Base-by-base conservation (phyloP, 1,139 yeast species). In the Kurtzmaniella quercitrusa region DNA sequence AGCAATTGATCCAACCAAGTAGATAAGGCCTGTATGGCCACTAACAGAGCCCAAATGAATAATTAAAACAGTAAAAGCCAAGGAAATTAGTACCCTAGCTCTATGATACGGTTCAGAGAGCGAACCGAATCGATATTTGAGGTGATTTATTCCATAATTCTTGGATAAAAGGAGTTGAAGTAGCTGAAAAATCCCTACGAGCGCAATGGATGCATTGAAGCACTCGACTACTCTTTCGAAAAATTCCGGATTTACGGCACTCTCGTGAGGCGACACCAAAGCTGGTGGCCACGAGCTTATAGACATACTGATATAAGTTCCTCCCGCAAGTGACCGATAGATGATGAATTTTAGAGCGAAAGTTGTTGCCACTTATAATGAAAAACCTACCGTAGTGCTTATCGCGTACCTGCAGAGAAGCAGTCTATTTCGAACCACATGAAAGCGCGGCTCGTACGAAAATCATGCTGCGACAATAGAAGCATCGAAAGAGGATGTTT, bases 101-200 rank as follows among this genome's bases (percentile, higher is more conserved):
- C n/a, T 33, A 23, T 26, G 41, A n/a, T 14, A 15, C 16, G n/a
- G 12, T 3, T 15, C 37, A 3, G 37, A 14, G 9, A 51, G 47
- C 23, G 47, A 41, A 18, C 57, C 58, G 38, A 53, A 55, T 20
- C 49, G 43, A 41, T 53, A 54, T 45, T 51, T 48, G 43, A 54
- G 47, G 14, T 36, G 40, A 40, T 47, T 40, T 4, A 47, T 47
- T 4, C 54, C 55, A 34, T 41, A 49, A 23, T 41, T 39, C 26
- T 50, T 52, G 42, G 38, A 39, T 33, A 45, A 41, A n/a, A 49
- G 26, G 12, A 50, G 40, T 19, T 30, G 26, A 11, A 36, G 7
- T 9, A 47, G 38, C 34, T 52, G 57, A 6, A 15, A 28, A 3
- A 45, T 12, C 2, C 47, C 54, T 14, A 52, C 44, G 5, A 45